phyloP scores from a whole-genome alignment of 208 protist species.

The Naegleria lovaniensis region DNA sequence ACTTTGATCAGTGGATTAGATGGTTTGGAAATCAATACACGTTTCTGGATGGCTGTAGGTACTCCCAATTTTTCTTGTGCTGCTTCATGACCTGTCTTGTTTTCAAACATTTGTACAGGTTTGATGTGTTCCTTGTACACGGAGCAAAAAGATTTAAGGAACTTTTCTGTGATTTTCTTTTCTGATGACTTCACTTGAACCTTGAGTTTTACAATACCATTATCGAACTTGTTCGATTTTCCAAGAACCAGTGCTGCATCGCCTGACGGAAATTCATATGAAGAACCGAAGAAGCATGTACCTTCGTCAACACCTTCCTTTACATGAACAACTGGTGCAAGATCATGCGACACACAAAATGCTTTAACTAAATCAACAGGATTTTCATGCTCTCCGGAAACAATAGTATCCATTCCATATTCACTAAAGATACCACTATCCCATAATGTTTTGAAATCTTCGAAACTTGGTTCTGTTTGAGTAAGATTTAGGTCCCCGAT shows the following conservation, averaged over 20 bases:
- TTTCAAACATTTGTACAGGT: not conserved
- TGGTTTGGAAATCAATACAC: not conserved
- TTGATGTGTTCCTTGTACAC: too few relatives aligned
- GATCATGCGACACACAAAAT: not conserved
- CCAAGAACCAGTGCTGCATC: not conserved
- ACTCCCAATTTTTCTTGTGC: not conserved
- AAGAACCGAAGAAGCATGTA: not conserved
- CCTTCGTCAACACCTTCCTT: not conserved
- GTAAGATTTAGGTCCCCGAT: not conserved
- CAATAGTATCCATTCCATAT: not conserved
- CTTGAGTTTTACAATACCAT: not conserved
- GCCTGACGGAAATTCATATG: not conserved
- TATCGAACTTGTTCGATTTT: not conserved
- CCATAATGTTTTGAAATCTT: not conserved
- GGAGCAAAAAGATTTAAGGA: not conserved
- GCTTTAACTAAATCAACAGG: not conserved
- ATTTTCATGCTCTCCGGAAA: not conserved
- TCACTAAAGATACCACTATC: not conserved
- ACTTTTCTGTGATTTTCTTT: not conserved
- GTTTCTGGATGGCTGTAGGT: not conserved
- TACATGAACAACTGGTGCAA: not conserved
- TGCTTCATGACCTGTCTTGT: not conserved
- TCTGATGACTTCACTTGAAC: not conserved
- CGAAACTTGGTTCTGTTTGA: not conserved
- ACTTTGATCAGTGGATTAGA: not conserved